Evolutionary conservation across 2,329 filamentous ascomycete species (phyloP).

Genomic region (Ophiostoma tasmaniense): DNA sequence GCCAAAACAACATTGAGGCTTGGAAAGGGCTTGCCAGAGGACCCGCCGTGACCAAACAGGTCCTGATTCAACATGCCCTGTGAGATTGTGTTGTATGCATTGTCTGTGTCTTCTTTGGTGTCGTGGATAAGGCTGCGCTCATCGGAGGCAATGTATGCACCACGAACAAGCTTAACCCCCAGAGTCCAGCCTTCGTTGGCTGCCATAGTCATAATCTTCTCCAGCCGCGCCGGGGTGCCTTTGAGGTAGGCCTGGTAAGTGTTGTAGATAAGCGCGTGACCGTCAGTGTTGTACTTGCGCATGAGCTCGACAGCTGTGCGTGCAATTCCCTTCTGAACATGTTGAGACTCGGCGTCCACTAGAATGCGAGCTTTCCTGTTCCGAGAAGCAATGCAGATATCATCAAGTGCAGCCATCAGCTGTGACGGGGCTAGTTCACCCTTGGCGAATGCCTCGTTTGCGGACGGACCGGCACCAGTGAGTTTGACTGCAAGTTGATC

Average conservation of each 20-base stretch:
- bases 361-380: background rate
- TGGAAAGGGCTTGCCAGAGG: conserved; percentile 3
- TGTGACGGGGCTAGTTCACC: conserved; percentile 1
- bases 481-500: conserved; percentile 5
- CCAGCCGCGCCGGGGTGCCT: background rate
- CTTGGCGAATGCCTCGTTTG: background rate
- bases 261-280: conserved; percentile 2
- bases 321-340: conserved; percentile 3
- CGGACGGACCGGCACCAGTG: background rate
- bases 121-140: conserved; percentile 6
- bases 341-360: conserved; percentile 2
- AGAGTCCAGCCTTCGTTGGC: background rate
- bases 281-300: conserved; percentile 5
- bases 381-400: conserved; percentile 3
- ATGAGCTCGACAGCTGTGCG: conserved; percentile 1
- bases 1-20: background rate
- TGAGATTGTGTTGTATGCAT: background rate
- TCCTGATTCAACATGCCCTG: conserved; percentile 19
- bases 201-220: background rate
- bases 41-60: conserved; percentile 11
- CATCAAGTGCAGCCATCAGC: background rate
- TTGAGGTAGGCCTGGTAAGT: conserved; percentile 6
- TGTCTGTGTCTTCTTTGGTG: background rate
- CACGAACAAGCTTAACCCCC: conserved; percentile 2
- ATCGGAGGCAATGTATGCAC: conserved; percentile 1